Percentiles rank a stretch among this genome's conserved stretches.
Evolutionary conservation across 805 yeast genomes (phyloP).

Genomic region (Barnettozyma botsteinii): DNA sequence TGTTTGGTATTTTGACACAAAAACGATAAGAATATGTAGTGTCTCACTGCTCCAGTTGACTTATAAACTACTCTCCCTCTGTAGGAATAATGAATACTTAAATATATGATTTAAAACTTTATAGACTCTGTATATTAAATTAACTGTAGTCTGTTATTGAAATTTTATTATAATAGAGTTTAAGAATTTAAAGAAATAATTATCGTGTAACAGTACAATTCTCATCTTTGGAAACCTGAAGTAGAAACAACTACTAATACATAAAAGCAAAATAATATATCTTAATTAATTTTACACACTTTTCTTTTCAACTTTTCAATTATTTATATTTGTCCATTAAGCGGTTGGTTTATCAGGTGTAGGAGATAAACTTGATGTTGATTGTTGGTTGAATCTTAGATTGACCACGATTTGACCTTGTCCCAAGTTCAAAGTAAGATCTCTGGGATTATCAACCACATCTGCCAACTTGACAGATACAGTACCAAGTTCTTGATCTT

Average conservation of each 20-base stretch:
- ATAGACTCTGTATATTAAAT: too few relatives aligned
- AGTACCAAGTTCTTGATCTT: constrained; percentile 57
- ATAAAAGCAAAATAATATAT: neutral
- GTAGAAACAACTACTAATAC: too few relatives aligned
- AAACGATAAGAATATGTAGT: neutral
- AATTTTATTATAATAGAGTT: too few relatives aligned
- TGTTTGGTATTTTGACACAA: constrained; percentile 8
- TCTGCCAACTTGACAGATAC: constrained; percentile 49
- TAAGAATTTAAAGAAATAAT: too few relatives aligned
- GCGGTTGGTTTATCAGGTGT: too few relatives aligned
- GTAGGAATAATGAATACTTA: too few relatives aligned
- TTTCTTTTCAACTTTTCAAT: neutral
- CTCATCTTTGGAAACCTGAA: too few relatives aligned
- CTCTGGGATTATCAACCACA: constrained; percentile 40
- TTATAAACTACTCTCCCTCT: too few relatives aligned
- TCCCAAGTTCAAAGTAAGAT: constrained; percentile 33
- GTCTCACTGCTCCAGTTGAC: neutral
- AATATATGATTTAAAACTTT: too few relatives aligned
- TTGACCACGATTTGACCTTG: constrained; percentile 39
- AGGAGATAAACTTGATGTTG: too few relatives aligned
- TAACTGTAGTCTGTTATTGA: too few relatives aligned
- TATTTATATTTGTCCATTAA: neutral
- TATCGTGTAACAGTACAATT: too few relatives aligned
- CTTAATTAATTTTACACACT: neutral
- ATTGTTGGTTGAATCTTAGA: constrained; percentile 31